Evolutionary conservation across 139 green algal genomes (phyloP), one percentile per base, ranked within the genome.

Genomic region (Dunaliella primolecta): DNA sequence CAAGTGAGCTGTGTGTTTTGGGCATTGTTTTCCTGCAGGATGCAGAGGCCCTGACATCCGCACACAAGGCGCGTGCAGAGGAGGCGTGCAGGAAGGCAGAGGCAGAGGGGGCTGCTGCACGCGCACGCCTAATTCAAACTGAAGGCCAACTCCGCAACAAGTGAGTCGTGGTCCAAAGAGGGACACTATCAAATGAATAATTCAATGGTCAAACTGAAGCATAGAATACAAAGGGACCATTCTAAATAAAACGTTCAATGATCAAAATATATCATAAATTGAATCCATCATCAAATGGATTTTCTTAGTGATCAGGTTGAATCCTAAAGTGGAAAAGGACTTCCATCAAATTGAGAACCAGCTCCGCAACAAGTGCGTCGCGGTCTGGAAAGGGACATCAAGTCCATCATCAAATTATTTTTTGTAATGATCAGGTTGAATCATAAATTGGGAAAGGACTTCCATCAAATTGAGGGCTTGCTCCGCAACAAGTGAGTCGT

Each of bases 51-150:
- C 3, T 84, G 46, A 31, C 46, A 3, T 56, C 80, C 33, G 80
- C 46, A 21, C 31, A 75, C 55, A 31, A 56, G 20, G 56, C 80
- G 3, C 55, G 36, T 21, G 56, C 31, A 7, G 80, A 84, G 80
- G 80, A 75, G 1, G 55, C 75, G 0, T 32, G 46, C 34, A 80
- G 38, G 64, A 78, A 76, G 71, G n/a, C 81, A 7, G 82, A 86
- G 71, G 29, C 32, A 3, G 86, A 89, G 79, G 75, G 79, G 38
- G 80, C 83, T 2, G 46, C 81, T 2, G 29, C 80, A 72, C 75
- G 86, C 1, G n/a, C 78, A 55, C 82, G 82, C 36, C 38, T 87
- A 20, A 37, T 84, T 71, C 56, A 75, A 32, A 27, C 36, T 1
- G 80, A 84, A 25, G 55, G n/a, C 0, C 80, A 84, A 31, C 30